These are phyloP conservation scores for Penicillium sumatraense DNA, from an alignment of 2,329 filamentous ascomycete genomes.

Conservation along the genomic window DNA sequence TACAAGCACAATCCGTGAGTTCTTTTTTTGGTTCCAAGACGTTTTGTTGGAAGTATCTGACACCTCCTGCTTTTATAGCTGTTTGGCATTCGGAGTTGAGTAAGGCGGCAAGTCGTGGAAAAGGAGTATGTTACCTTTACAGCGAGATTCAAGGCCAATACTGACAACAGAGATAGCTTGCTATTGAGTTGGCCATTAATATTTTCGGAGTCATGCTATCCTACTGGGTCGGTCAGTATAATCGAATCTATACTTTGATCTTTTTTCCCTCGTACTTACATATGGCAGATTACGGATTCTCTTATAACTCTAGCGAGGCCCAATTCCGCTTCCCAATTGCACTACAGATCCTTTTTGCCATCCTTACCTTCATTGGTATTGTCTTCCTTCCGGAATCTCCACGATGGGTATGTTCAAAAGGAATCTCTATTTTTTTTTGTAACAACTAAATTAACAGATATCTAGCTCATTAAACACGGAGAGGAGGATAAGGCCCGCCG, in stretches of 20 bases:
- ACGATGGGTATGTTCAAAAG: constrained; percentile 35
- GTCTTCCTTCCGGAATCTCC: constrained; percentile 52
- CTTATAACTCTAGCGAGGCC: constrained; percentile 28
- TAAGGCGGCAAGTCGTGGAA: constrained; percentile 33
- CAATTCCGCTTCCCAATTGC: constrained; percentile 41
- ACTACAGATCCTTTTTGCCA: constrained; percentile 37
- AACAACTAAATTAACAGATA: not conserved
- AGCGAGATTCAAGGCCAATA: not conserved
- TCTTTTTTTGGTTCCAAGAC: not conserved
- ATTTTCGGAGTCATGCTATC: constrained; percentile 38
- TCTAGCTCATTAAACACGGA: constrained; percentile 39
- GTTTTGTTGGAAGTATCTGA: not conserved
- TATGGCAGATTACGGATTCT: constrained; percentile 31
- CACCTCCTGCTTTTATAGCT: constrained; percentile 18
- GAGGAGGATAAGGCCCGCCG: constrained; percentile 41
- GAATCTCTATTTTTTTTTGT: not conserved
- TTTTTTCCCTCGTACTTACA: not conserved
- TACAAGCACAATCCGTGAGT: constrained; percentile 43
- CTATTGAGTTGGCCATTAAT: constrained; percentile 34
- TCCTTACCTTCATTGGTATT: constrained; percentile 30
- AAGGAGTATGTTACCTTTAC: constrained; percentile 26
- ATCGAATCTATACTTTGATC: not conserved
- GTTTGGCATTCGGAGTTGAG: constrained; percentile 37
- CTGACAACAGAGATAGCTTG: constrained; percentile 25
- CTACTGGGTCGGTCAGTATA: constrained; percentile 38